These are phyloP conservation scores for Talaromyces sp. DNA, from an alignment of 2,329 filamentous ascomycete genomes.

Conservation along the genomic window DNA sequence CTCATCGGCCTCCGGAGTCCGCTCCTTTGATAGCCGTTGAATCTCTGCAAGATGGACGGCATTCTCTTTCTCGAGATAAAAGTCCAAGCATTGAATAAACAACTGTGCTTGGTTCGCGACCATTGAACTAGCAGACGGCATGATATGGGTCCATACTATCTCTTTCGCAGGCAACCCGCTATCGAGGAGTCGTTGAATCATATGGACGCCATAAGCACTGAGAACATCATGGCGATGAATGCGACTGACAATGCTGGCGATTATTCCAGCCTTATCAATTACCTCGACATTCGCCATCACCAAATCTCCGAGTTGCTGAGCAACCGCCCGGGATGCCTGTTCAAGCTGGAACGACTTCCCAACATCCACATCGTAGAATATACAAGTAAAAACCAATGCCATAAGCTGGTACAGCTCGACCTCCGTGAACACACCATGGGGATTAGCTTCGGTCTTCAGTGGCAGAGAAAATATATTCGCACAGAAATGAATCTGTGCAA, in stretches of 20 bases:
- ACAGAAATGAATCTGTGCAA: slow-evolving; percentile 58
- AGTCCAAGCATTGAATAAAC: slow-evolving; percentile 61
- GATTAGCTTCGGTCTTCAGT: slow-evolving; percentile 56
- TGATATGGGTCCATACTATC: slow-evolving; percentile 60
- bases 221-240: slow-evolving; percentile 49
- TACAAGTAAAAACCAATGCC: slow-evolving; percentile 55
- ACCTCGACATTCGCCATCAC: slow-evolving; percentile 53
- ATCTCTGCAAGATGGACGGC: slow-evolving; percentile 52
- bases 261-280: slow-evolving; percentile 45
- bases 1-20: slow-evolving; percentile 51
- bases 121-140: slow-evolving; percentile 60
- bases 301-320: slow-evolving; percentile 54
- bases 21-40: slow-evolving; percentile 49
- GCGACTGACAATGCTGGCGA: slow-evolving; percentile 44
- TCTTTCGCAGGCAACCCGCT: slow-evolving; percentile 51
- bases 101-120: slow-evolving; percentile 61
- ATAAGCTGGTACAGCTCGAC: slow-evolving; percentile 58
- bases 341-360: slow-evolving; percentile 56
- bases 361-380: slow-evolving; percentile 60
- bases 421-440: slow-evolving; percentile 57
- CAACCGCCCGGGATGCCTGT: slow-evolving; percentile 51
- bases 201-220: slow-evolving; percentile 57
- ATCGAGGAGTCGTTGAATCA: slow-evolving; percentile 57
- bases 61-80: slow-evolving; percentile 56
- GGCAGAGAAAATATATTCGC: slow-evolving; percentile 59